phyloP scores from a whole-genome alignment of 345 rosid genomes.

The Sonneratia alba region DNA sequence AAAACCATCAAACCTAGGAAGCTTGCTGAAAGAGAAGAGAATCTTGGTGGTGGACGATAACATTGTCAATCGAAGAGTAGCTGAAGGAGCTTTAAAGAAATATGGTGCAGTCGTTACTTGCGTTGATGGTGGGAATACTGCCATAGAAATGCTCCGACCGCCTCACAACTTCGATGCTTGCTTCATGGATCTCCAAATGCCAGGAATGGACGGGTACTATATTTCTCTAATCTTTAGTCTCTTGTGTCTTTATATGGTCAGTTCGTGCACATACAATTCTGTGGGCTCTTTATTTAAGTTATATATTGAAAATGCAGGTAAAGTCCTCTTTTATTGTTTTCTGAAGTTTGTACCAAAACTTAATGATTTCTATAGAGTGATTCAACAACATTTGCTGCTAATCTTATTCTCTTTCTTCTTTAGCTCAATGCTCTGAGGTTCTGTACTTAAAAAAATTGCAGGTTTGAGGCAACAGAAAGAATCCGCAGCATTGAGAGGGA shows the following conservation, averaged over 20 bases:
- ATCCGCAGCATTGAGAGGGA: slow-evolving; percentile 47
- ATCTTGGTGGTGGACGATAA: slow-evolving; percentile 94
- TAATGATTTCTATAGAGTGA: too few species aligned
- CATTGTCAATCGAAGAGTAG: slow-evolving; percentile 77
- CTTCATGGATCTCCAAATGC: slow-evolving; percentile 98
- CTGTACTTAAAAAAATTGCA: slow-evolving; percentile 17
- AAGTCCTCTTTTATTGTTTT: too few species aligned
- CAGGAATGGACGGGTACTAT: slow-evolving; percentile 89
- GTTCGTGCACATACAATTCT: too few species aligned
- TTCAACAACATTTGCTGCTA: background rate
- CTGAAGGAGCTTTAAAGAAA: slow-evolving; percentile 76
- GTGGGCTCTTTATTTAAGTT: too few species aligned
- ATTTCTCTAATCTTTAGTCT: slow-evolving; percentile 3
- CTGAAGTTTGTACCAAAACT: too few species aligned
- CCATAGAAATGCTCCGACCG: slow-evolving; percentile 57
- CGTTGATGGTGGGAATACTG: slow-evolving; percentile 68
- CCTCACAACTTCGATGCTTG: slow-evolving; percentile 85
- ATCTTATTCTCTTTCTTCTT: background rate
- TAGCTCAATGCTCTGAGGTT: background rate
- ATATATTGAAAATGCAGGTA: too few species aligned
- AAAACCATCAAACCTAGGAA: slow-evolving; percentile 39
- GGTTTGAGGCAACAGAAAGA: slow-evolving; percentile 78
- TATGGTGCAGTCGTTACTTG: slow-evolving; percentile 77
- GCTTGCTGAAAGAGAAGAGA: slow-evolving; percentile 44
- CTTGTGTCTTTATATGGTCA: background rate